Conservation (phyloP, 148 eudicot genomes). For the Chenopodium berlandieri region DNA sequence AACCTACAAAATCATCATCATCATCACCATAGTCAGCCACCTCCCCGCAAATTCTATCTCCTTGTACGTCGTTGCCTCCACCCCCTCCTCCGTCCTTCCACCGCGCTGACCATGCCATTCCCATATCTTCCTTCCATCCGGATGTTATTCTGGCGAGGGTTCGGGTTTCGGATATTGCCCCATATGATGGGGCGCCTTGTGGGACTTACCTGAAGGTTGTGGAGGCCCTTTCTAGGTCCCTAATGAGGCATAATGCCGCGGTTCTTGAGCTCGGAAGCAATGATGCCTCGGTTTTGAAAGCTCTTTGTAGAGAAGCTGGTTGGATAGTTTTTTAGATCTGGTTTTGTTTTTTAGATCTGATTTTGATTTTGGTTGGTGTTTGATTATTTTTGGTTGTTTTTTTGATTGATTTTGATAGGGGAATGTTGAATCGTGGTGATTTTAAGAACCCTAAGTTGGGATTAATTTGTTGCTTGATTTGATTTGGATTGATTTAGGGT, state of each 20-base stretch:
- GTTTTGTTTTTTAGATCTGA: no score
- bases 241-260: conserved; percentile 65
- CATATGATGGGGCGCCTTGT: conserved; percentile 62
- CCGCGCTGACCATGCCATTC: conserved; percentile 12
- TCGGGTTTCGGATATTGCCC: conserved; percentile 54
- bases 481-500: no score
- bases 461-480: no score
- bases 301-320: no score
- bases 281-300: conserved; percentile 27
- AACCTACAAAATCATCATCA: conserved; percentile 3
- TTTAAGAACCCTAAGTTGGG: no score
- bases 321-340: no score
- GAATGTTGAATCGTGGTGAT: no score
- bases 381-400: no score
- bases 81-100: conserved; percentile 2
- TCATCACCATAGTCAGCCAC: conserved; percentile 17
- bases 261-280: conserved; percentile 62
- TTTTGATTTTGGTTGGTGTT: no score
- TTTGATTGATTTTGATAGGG: no score
- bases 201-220: conserved; percentile 54
- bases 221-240: conserved; percentile 59
- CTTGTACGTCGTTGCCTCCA: conserved; percentile 28
- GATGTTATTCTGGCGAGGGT: conserved; percentile 35
- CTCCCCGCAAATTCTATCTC: conserved; percentile 39
- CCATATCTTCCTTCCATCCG: conserved; percentile 13